Evolutionary conservation across 2,329 filamentous ascomycete species (phyloP), one percentile per base, ranked within the genome.

Genomic region (Fusarium staphyleae): DNA sequence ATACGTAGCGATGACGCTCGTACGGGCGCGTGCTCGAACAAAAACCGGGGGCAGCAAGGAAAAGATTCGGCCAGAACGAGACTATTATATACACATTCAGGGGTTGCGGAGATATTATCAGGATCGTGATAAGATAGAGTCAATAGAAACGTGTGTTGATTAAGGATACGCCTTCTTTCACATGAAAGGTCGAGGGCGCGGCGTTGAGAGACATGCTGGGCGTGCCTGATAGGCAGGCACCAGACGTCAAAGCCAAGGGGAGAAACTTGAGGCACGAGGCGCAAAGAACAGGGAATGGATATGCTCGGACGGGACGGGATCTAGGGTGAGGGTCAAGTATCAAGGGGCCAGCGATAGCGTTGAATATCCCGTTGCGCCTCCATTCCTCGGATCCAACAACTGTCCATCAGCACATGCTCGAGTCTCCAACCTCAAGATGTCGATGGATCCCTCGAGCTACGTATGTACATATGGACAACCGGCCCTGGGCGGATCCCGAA

Each of bases 181-280:
- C 53, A 59, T 62, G 53, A 46, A 55, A 57, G 52, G n/a, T 45
- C 26, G 16, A 22, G n/a, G 33, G 11, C 14, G 18, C 34, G 42
- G 28, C 24, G 22, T 18, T 15, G 26, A 14, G 53, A 51, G 55
- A 61, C 61, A 65, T 63, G 47, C 49, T 32, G 34, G 42, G 14
- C 5, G 63, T 66, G 30, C 63, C 65, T 67, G 61, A 66, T 67
- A 65, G 61, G 61, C 57, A 67, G 57, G 60, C 35, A 55, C 57
- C 55, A 65, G 61, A 65, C 63, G 65, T 67, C 61, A 66, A 67
- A 52, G 43, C 30, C 47, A 48, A 62, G 46, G 36, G 9, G 32
- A 33, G 56, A 49, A 29, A 41, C 44, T 39, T 46, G 41, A 43
- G 41, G 41, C 24, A 41, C 49, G 47, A 44, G 44, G 36, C 46